Evolutionary conservation across 305 asterid genomes (phyloP).

Genomic region (Coffea humblotiana): DNA sequence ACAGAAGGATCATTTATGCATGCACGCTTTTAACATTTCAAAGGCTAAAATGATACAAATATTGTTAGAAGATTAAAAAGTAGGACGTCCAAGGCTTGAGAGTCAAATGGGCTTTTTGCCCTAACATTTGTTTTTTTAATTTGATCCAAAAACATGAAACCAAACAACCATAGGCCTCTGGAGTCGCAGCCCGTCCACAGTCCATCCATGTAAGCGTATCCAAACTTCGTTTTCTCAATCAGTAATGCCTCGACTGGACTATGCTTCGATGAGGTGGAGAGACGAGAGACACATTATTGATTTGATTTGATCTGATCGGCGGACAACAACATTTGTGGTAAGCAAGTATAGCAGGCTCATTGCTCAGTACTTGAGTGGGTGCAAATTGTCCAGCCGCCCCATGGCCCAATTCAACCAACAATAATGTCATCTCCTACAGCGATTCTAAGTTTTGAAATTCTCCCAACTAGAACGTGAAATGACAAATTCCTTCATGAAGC

Average conservation of each 20-base stretch:
- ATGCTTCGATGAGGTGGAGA: too few species aligned
- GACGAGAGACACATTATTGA: too few species aligned
- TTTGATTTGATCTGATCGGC: too few species aligned
- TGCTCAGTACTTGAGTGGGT: too few species aligned
- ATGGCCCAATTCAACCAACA: constrained; percentile 1
- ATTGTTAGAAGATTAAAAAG: too few species aligned
- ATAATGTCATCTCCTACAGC: not conserved
- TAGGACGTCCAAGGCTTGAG: too few species aligned
- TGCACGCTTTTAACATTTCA: too few species aligned
- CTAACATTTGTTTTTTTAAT: not conserved
- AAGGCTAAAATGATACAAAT: too few species aligned
- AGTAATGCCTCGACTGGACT: too few species aligned
- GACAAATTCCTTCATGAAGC: not conserved
- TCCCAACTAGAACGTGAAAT: not conserved
- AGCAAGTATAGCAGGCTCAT: not conserved
- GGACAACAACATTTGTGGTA: not conserved
- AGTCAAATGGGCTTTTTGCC: too few species aligned
- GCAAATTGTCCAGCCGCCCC: not conserved
- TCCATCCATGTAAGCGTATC: not conserved
- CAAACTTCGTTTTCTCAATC: too few species aligned
- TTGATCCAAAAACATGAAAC: not conserved
- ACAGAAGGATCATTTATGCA: too few species aligned
- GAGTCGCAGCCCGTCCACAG: not conserved
- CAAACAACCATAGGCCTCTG: not conserved
- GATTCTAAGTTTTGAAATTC: not conserved